A percentile compares a stretch with the other conserved stretches of the same genome.
Conservation (phyloP, 108 stramenopile genomes). For the Fragilariopsis cylindrus region DNA sequence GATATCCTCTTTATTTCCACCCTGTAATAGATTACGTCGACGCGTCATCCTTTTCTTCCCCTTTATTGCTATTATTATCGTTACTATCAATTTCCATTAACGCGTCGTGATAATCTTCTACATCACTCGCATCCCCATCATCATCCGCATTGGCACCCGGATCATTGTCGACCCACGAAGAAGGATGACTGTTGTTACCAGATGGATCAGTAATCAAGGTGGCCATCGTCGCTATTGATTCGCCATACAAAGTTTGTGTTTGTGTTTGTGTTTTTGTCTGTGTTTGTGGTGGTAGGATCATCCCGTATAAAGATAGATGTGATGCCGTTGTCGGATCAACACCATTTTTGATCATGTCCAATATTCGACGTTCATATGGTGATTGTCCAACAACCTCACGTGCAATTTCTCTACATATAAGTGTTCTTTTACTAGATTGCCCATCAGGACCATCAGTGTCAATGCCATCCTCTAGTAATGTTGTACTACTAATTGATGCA, state of each 20-base stretch:
- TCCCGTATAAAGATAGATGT: too few relatives aligned
- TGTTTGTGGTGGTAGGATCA: too few relatives aligned
- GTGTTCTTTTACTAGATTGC: conserved; percentile 64
- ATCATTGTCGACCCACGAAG: conserved; percentile 1
- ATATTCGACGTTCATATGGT: conserved; percentile 98
- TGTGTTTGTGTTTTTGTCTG: too few relatives aligned
- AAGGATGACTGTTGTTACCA: too few relatives aligned
- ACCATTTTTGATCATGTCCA: conserved; percentile 99
- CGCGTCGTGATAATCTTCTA: conserved; percentile 39
- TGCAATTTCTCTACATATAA: conserved; percentile 86
- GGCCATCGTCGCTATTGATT: too few relatives aligned
- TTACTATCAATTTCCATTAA: conserved; percentile 4
- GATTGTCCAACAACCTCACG: conserved; percentile 96
- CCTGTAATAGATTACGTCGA: too few relatives aligned
- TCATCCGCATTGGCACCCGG: conserved; percentile 51
- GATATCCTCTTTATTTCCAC: neutral
- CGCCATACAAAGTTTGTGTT: too few relatives aligned
- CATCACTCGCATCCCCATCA: conserved; percentile 62
- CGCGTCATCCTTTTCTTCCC: conserved; percentile 35
- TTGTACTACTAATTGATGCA: too few relatives aligned
- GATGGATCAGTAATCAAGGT: too few relatives aligned
- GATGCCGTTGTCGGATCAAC: conserved; percentile 11
- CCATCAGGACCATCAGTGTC: too few relatives aligned
- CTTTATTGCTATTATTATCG: conserved; percentile 19
- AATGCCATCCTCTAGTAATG: too few relatives aligned